Percentiles rank a stretch among this genome's conserved stretches.
These are phyloP conservation scores for Fusarium citri DNA, from an alignment of 2,329 filamentous ascomycete genomes.

Conservation along the genomic window DNA sequence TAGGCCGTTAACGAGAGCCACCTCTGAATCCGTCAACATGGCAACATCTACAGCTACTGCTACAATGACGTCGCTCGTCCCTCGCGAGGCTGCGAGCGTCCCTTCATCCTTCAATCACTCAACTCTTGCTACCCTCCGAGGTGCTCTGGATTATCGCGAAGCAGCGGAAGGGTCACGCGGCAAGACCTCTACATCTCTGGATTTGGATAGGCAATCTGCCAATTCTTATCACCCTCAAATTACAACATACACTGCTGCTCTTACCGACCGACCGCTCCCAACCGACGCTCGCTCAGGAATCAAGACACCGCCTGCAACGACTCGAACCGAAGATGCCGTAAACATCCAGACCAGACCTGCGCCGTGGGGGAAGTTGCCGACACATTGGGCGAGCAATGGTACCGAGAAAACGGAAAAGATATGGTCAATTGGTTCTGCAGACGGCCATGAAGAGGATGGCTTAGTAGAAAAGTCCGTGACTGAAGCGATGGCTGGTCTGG, in stretches of 20 bases:
- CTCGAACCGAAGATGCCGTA: constrained; percentile 32
- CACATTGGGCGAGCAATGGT: constrained; percentile 57
- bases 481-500: constrained; percentile 70
- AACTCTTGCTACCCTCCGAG: constrained; percentile 50
- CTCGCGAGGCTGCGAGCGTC: constrained; percentile 48
- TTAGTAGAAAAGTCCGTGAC: constrained; percentile 74
- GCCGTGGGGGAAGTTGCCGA: constrained; percentile 53
- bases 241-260: constrained; percentile 44
- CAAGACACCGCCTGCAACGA: constrained; percentile 11
- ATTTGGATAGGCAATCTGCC: constrained; percentile 48
- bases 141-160: constrained; percentile 52
- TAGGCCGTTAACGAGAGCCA: constrained; percentile 54
- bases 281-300: constrained; percentile 38
- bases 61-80: constrained; percentile 46
- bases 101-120: constrained; percentile 51
- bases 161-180: constrained; percentile 48
- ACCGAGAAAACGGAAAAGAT: constrained; percentile 71
- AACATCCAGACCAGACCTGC: constrained; percentile 32
- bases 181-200: constrained; percentile 51
- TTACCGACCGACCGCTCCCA: constrained; percentile 44
- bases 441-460: constrained; percentile 63
- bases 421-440: constrained; percentile 71
- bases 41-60: constrained; percentile 50
- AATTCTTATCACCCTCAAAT: constrained; percentile 44
- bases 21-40: constrained; percentile 49